Conservation (phyloP, 495 filamentous ascomycete species). For the Cryomyces minteri region DNA sequence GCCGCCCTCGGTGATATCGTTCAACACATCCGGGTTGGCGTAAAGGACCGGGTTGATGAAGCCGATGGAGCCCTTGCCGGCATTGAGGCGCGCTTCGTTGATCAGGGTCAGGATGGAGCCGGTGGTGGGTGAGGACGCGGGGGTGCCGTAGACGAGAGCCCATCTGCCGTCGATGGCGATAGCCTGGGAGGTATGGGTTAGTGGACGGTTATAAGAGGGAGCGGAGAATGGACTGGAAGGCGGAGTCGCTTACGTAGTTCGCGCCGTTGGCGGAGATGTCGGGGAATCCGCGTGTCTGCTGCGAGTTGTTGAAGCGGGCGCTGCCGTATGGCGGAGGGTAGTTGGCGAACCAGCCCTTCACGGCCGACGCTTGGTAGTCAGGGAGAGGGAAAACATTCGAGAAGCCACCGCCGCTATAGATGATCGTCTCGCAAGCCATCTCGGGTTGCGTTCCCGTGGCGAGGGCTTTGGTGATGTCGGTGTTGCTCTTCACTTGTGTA, state of each 20-base stretch:
- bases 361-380: constrained; percentile 33
- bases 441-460: constrained; percentile 3
- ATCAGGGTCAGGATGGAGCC: constrained; percentile 7
- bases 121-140: constrained; percentile 2
- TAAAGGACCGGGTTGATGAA: constrained; percentile 10
- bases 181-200: background rate
- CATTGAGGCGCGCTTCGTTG: constrained; percentile 4
- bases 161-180: background rate
- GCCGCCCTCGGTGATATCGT: constrained; percentile 6
- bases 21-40: constrained; percentile 3
- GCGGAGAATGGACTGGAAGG: background rate
- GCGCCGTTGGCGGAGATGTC: constrained; percentile 36
- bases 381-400: constrained; percentile 46
- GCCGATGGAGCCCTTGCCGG: constrained; percentile 5
- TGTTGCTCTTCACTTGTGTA: constrained; percentile 24
- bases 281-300: constrained; percentile 41
- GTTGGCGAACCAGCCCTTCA: constrained; percentile 30
- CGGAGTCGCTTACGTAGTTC: constrained; percentile 3
- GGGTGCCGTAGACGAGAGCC: background rate
- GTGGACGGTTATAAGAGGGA: too few species aligned
- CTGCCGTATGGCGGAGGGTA: constrained; percentile 28
- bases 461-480: constrained; percentile 3
- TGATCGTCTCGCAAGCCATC: constrained; percentile 6
- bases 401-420: constrained; percentile 40
- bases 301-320: constrained; percentile 36